A percentile compares a stretch with the other conserved stretches of the same genome.
Evolutionary conservation across 2,329 filamentous ascomycete species (phyloP).

Genomic region (Aspergillus fumigatus): DNA sequence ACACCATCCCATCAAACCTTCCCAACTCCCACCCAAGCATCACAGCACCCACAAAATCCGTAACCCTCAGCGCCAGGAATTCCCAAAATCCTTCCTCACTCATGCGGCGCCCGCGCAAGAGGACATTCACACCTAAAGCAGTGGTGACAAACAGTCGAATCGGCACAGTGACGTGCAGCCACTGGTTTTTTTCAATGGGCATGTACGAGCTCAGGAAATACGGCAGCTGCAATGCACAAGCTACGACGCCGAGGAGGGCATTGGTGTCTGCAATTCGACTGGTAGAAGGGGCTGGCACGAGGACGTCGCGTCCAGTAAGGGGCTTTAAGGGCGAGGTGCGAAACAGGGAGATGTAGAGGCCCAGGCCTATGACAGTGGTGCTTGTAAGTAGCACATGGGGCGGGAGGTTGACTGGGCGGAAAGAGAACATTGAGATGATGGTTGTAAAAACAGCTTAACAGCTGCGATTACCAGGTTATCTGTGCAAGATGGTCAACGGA

Average conservation of each 20-base stretch:
- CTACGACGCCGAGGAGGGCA: not conserved
- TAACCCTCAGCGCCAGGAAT: not conserved
- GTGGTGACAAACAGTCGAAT: not conserved
- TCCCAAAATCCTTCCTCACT: slow-evolving; percentile 5
- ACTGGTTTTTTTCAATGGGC: slow-evolving; percentile 4
- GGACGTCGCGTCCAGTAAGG: not conserved
- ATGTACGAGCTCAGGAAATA: slow-evolving; percentile 5
- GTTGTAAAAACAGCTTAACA: not conserved
- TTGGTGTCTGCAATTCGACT: slow-evolving; percentile 3
- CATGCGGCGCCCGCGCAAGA: not conserved
- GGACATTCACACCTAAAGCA: not conserved
- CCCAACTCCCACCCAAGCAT: not conserved
- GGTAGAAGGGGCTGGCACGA: not conserved
- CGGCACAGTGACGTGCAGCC: not conserved
- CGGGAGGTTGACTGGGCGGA: slow-evolving; percentile 2
- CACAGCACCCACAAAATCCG: slow-evolving; percentile 1
- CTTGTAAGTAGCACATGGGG: not conserved
- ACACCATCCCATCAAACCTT: not conserved
- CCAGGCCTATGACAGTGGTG: not conserved
- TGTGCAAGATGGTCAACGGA: no score
- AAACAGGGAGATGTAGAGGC: not conserved
- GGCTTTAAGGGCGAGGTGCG: not conserved
- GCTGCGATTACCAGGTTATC: no score
- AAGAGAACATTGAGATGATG: slow-evolving; percentile 8
- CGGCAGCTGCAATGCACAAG: not conserved